These are phyloP conservation scores for Dothiorella sarmentorum DNA, from an alignment of 2,329 filamentous ascomycete species.

Conservation along the genomic window DNA sequence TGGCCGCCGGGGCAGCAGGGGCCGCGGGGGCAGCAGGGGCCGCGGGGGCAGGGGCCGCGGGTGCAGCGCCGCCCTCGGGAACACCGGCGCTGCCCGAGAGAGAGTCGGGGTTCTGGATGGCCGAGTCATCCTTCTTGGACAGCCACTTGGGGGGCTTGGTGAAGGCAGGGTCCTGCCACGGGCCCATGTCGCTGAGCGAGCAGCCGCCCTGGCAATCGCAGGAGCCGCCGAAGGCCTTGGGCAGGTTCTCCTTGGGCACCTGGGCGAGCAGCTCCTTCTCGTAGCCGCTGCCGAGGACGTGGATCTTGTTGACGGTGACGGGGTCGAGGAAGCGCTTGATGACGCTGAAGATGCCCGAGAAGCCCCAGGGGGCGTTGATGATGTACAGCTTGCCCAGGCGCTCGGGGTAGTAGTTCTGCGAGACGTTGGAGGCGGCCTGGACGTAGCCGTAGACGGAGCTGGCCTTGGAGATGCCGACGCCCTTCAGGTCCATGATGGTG, in stretches of 20 bases:
- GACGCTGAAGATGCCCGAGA: constrained; percentile 77
- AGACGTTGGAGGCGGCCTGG: constrained; percentile 78
- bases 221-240: constrained; percentile 76
- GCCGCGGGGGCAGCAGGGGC: constrained; percentile 16
- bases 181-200: constrained; percentile 80
- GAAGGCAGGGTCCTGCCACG: constrained; percentile 76
- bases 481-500: constrained; percentile 97
- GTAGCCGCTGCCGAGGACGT: constrained; percentile 79
- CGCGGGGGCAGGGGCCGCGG: not conserved
- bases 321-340: constrained; percentile 95
- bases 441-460: constrained; percentile 86
- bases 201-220: constrained; percentile 84
- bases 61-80: constrained; percentile 19
- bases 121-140: constrained; percentile 27
- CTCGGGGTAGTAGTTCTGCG: constrained; percentile 99
- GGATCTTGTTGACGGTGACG: constrained; percentile 93
- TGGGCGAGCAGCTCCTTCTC: constrained; percentile 80
- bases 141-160: constrained; percentile 54
- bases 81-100: constrained; percentile 29
- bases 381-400: constrained; percentile 92
- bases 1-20: constrained; percentile 21
- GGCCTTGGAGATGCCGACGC: constrained; percentile 78
- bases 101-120: constrained; percentile 31
- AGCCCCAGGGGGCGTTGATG: constrained; percentile 97
- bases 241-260: constrained; percentile 85